Evolutionary conservation across 352 stramenopile genomes (phyloP), one percentile per base, ranked within the genome.

Genomic region (Phytopythium kandeliae): DNA sequence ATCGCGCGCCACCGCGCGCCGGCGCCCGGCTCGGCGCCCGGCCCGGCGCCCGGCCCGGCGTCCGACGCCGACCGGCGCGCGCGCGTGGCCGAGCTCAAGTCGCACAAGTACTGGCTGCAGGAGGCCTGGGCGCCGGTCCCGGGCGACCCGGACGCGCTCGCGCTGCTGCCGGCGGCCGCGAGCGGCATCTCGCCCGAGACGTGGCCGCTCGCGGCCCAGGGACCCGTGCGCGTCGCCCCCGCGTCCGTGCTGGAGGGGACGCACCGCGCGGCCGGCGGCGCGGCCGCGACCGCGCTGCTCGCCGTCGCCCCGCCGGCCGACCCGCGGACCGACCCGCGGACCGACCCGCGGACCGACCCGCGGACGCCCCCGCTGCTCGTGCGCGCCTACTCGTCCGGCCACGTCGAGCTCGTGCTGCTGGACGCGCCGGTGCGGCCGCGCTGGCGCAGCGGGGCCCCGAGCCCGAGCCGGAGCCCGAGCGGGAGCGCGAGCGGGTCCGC

Each of bases 81-180:
- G 30, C 60, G 61, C 12, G 51, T 90, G 22, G 63, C 72, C 0
- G 72, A 85, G 53, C 67, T 92, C 36, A 91, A 89, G 64, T 89
- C 82, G 21, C 82, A 92, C 41, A 87, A 89, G 60, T 89, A 89
- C 63, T 92, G 82, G 82, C 56, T 92, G 9, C 63, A 88, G 17
- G 70, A 90, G 60, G 66, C 69, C 9, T 92, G 82, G 82, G 61
- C 63, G 0, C 48, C 66, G 22, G 64, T 26, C 12, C 17, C 47
- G 13, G 42, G 17, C 36, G 36, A 38, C 47, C 38, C 38, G 3
- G 67, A 73, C 31, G 50, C 63, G 21, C 71, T 69, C 26, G 70
- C 65, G 31, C 81, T 65, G 35, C 48, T 87, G 25, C 69, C 66
- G 26, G 72, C 79, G 25, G 76, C 87, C n/a, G 58, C 82, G 40